Evolutionary conservation across 2,329 filamentous ascomycete genomes (phyloP).

Genomic region (Colletotrichum camelliae): DNA sequence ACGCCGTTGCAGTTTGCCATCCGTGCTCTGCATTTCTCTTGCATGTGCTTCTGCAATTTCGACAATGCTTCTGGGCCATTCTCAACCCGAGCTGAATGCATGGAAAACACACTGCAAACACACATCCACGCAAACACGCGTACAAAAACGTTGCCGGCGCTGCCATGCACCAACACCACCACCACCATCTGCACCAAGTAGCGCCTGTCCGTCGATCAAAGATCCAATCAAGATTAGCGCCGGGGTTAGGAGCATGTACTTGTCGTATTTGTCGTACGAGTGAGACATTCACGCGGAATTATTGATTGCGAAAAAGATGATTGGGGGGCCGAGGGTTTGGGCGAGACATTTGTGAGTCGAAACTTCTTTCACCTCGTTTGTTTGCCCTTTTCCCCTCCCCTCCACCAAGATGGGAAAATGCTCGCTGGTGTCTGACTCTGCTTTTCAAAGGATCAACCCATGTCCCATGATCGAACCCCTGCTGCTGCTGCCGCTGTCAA

Average conservation of each 20-base stretch:
- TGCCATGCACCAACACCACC: neutral
- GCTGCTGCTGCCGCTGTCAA: neutral
- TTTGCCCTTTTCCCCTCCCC: neutral
- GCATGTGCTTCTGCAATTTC: neutral
- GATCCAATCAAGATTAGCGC: neutral
- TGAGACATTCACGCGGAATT: slow-evolving; percentile 2
- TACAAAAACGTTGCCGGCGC: neutral
- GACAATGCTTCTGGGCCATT: neutral
- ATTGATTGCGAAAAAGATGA: neutral
- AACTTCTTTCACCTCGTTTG: neutral
- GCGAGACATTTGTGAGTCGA: neutral
- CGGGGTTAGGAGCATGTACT: neutral
- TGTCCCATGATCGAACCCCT: neutral
- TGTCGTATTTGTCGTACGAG: neutral
- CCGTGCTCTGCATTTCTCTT: neutral
- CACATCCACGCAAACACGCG: neutral
- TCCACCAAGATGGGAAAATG: neutral
- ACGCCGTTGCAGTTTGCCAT: neutral
- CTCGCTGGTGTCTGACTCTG: neutral
- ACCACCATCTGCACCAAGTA: neutral
- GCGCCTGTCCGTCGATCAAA: neutral
- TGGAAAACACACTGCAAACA: neutral
- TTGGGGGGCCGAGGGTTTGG: neutral
- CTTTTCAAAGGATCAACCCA: neutral
- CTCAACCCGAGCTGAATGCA: neutral